A percentile compares a stretch with the other conserved stretches of the same genome.
Conservation (phyloP, 768 basidiomycete species). For the Crepidotus variabilis region DNA sequence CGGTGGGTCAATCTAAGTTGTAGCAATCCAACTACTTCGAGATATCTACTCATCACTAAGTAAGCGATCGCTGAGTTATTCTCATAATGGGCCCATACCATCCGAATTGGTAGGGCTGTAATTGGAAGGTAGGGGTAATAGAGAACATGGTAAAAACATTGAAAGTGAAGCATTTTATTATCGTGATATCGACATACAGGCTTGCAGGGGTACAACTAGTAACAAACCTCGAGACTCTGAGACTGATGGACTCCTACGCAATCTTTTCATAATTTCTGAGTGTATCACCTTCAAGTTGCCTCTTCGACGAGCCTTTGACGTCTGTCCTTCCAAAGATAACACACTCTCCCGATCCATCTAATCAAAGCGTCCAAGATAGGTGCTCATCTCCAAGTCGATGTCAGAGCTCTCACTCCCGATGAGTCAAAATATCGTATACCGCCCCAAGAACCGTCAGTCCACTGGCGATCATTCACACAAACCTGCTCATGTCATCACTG, state of each 20-base stretch:
- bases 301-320: constrained; percentile 31
- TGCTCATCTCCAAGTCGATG: constrained; percentile 44
- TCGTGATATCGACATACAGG: no score
- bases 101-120: no score
- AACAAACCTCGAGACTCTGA: constrained; percentile 72
- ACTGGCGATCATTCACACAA: constrained; percentile 61
- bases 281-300: constrained; percentile 42
- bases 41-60: no score
- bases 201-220: no score
- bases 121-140: no score
- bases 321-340: constrained; percentile 15
- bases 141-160: no score
- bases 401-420: constrained; percentile 59
- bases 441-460: constrained; percentile 83
- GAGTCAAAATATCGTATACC: constrained; percentile 84
- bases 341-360: constrained; percentile 28
- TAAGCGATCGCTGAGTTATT: no score
- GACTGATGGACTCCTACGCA: constrained; percentile 68
- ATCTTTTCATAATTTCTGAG: constrained; percentile 58
- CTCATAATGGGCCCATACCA: no score
- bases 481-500: constrained; percentile 9
- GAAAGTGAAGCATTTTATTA: no score
- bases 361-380: constrained; percentile 40
- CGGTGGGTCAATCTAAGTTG: no score
- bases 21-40: no score